Base-by-base conservation (phyloP, 257 asterid species). In the Linderniella brevidens region DNA sequence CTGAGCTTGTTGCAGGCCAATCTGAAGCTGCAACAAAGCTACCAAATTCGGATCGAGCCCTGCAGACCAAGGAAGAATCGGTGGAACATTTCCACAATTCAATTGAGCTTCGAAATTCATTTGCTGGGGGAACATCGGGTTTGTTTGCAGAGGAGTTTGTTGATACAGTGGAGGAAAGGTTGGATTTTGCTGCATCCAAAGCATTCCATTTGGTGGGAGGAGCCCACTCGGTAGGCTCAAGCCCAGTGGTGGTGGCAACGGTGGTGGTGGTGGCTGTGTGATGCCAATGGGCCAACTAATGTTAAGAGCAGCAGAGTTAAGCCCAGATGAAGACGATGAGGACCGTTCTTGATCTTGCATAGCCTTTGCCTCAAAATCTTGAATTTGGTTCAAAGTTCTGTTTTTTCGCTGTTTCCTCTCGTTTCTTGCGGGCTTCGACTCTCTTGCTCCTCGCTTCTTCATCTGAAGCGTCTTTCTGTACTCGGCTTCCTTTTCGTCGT, bases 401-500 rank as follows among this genome's bases (percentile, higher is more conserved):
- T 65, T 77, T 37, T 68, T 66, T 18, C 20, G 68, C 56, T 66
- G 76, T 57, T 63, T 67, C 50, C 66, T 64, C 13, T 71, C 83
- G n/a, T n/a, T n/a, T n/a, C n/a, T n/a, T 6, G 6, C 32, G 32
- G 32, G 32, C 51, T 72, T 78, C 17, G 69, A 66, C 18, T 76
- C 84, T 38, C 55, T 66, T 8, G 58, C 61, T 13, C 73, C 90
- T 64, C 95, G 65, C 61, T 84, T 88, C 70, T 81, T 80, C 74
- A 78, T 67, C 62, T 80, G 84, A 42, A 56, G 57, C 76, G 62
- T 55, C 63, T 58, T 80, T 69, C 46, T 76, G 62, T 80, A 68
- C 71, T 80, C 98, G 0, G 92, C 82, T 61, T 88, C 98, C 66
- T 78, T 76, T 67, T 88, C 98, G 39, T 84, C 98, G 19, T 88